phyloP scores from a whole-genome alignment of 1,284 basidiomycete genomes.

The Ustilago tritici region DNA sequence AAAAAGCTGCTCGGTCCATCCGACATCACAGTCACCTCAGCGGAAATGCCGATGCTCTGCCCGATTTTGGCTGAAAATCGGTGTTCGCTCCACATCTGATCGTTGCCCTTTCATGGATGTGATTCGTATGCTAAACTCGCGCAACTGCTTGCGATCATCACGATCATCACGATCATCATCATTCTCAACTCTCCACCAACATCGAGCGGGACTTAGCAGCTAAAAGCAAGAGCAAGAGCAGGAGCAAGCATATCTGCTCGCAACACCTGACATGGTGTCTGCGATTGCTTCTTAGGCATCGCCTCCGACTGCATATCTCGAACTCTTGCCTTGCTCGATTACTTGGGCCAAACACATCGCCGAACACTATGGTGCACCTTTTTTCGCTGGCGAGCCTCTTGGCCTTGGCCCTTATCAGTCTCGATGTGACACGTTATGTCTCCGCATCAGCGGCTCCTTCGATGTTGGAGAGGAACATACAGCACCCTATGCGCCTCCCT shows the following conservation, averaged over 20 bases:
- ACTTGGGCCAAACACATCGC: background rate
- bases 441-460: background rate
- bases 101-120: background rate
- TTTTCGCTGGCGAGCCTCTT: conserved; percentile 3
- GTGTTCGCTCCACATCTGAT: background rate
- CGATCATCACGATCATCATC: background rate
- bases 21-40: background rate
- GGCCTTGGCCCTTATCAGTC: conserved; percentile 11
- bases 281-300: background rate
- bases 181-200: background rate
- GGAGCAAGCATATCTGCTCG: conserved; percentile 2
- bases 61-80: conserved; percentile 5
- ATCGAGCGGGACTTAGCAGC: background rate
- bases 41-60: background rate
- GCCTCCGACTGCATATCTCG: background rate
- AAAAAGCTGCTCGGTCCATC: background rate
- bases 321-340: background rate
- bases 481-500: conserved; percentile 23
- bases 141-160: background rate
- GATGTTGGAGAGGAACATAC: conserved; percentile 3
- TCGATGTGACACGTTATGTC: conserved; percentile 2
- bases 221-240: too few species aligned
- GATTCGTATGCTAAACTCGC: background rate
- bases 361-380: conserved; percentile 12
- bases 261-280: conserved; percentile 9